A percentile compares a stretch with the other conserved stretches of the same genome.
phyloP scores from a whole-genome alignment of 345 rosid species.

The Arabidopsis arenosa region DNA sequence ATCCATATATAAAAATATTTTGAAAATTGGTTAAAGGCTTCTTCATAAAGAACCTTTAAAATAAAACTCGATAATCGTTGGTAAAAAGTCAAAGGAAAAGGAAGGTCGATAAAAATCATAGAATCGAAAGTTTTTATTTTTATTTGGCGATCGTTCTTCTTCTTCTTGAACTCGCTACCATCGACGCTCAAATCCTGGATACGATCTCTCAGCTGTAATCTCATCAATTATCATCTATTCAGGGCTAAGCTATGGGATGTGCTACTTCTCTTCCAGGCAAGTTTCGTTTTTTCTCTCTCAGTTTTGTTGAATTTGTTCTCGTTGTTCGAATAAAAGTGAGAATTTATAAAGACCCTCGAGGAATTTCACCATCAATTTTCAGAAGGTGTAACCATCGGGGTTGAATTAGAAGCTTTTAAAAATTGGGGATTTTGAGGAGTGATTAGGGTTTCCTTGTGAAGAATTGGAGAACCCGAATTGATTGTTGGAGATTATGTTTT shows the following conservation, averaged over 20 bases:
- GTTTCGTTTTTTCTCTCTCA: background rate
- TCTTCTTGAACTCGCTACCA: conserved; percentile 31
- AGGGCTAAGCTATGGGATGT: conserved; percentile 70
- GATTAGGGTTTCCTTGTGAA: conserved; percentile 31
- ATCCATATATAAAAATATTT: background rate
- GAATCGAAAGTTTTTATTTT: background rate
- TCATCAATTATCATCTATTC: background rate
- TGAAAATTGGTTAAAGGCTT: background rate
- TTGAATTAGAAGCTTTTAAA: background rate
- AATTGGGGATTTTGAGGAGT: conserved; percentile 20
- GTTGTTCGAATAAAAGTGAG: conserved; percentile 13
- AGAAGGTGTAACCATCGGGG: conserved; percentile 16
- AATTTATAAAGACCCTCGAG: conserved; percentile 12
- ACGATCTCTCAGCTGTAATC: conserved; percentile 32
- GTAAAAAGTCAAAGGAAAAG: conserved; percentile 27
- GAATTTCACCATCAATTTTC: background rate
- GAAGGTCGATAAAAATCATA: conserved; percentile 5
- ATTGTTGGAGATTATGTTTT: conserved; percentile 13
- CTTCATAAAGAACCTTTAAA: conserved; percentile 1
- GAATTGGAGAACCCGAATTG: conserved; percentile 23
- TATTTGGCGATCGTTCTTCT: conserved; percentile 7
- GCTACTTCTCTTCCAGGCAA: conserved; percentile 88
- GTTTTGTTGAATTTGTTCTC: conserved; percentile 25
- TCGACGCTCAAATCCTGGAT: conserved; percentile 16
- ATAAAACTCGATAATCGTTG: conserved; percentile 19